Conservation (phyloP, 2,329 filamentous ascomycete genomes). For the Cylindrodendrum hubeiense region DNA sequence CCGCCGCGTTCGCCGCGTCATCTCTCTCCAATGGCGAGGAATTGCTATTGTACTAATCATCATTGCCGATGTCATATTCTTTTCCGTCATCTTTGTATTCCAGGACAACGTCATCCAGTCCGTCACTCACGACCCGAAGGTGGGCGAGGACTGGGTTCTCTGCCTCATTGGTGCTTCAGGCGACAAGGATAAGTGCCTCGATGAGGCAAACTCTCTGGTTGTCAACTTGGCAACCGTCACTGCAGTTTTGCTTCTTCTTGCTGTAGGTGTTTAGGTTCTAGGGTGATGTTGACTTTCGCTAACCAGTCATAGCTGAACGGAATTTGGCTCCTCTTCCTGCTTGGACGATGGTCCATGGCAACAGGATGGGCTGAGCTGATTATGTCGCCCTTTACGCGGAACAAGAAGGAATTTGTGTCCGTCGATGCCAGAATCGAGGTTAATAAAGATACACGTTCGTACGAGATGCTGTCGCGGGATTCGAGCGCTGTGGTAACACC, state of each 20-base stretch:
- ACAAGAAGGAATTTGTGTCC: slow-evolving; percentile 87
- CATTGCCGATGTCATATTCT: slow-evolving; percentile 92
- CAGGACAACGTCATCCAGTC: slow-evolving; percentile 80
- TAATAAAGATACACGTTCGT: slow-evolving; percentile 75
- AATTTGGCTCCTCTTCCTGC: slow-evolving; percentile 84
- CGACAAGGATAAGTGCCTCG: slow-evolving; percentile 76
- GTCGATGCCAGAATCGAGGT: slow-evolving; percentile 78
- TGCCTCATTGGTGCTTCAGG: slow-evolving; percentile 72
- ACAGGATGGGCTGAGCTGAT: slow-evolving; percentile 82
- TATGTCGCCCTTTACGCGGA: slow-evolving; percentile 59
- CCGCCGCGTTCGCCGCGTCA: slow-evolving; percentile 84
- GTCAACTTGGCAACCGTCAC: slow-evolving; percentile 82
- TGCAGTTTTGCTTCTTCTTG: slow-evolving; percentile 85
- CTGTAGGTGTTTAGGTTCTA: slow-evolving; percentile 64
- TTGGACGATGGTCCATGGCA: slow-evolving; percentile 88
- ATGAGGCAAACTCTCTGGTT: slow-evolving; percentile 70
- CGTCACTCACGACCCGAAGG: slow-evolving; percentile 63
- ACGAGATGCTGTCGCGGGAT: slow-evolving; percentile 82
- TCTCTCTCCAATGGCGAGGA: slow-evolving; percentile 94
- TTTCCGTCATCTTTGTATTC: slow-evolving; percentile 90
- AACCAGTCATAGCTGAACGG: slow-evolving; percentile 75
- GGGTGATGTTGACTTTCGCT: slow-evolving; percentile 7
- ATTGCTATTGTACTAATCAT: slow-evolving; percentile 92
- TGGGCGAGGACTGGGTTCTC: slow-evolving; percentile 74
- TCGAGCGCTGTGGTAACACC: slow-evolving; percentile 67